Conservation (phyloP, 768 basidiomycete species). For the Podaxis sp. region DNA sequence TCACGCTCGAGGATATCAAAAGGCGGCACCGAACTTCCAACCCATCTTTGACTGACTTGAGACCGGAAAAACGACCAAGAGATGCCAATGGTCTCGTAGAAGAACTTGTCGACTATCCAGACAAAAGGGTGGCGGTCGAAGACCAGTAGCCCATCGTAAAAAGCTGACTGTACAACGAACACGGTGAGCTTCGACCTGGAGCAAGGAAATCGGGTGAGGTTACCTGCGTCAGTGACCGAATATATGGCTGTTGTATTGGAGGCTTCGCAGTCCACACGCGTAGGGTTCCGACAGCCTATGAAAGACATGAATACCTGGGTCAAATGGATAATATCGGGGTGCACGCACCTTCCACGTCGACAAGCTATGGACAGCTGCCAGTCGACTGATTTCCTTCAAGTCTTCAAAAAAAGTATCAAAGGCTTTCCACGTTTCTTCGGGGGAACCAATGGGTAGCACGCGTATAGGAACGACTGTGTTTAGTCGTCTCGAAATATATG, state of each 20-base stretch:
- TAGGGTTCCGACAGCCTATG: conserved; percentile 47
- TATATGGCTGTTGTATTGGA: conserved; percentile 46
- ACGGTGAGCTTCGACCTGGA: conserved; percentile 2
- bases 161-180: conserved; percentile 41
- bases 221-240: conserved; percentile 67
- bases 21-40: too few species aligned
- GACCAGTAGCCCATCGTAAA: conserved; percentile 55
- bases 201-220: conserved; percentile 12
- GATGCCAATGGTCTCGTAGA: conserved; percentile 59
- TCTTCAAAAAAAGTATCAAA: conserved; percentile 51
- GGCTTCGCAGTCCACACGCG: conserved; percentile 44
- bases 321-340: not conserved
- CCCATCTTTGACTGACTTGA: too few species aligned
- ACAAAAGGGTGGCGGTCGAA: conserved; percentile 46
- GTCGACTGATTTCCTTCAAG: conserved; percentile 48
- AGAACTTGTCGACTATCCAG: conserved; percentile 65
- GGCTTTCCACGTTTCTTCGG: conserved; percentile 50
- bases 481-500: conserved; percentile 62
- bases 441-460: conserved; percentile 48
- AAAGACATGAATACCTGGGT: not conserved
- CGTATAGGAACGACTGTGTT: conserved; percentile 69
- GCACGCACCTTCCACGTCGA: conserved; percentile 61
- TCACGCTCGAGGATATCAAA: too few species aligned
- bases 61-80: conserved; percentile 38
- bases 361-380: conserved; percentile 44